phyloP scores from a whole-genome alignment of 345 rosid species.

The Eucalyptus microcorys region DNA sequence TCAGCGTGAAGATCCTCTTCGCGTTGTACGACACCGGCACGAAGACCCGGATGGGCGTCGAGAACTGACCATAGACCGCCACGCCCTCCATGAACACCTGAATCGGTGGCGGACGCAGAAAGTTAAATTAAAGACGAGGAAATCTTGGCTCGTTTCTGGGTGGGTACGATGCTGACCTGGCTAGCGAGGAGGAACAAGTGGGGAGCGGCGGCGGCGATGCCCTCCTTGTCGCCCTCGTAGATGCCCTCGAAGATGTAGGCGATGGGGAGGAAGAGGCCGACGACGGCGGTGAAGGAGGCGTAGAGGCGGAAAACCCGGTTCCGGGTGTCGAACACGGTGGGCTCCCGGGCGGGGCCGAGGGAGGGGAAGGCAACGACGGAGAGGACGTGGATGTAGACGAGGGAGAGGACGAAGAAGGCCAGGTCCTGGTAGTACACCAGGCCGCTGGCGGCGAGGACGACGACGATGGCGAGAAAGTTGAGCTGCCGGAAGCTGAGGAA shows the following conservation, averaged over 20 bases:
- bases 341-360: slow-evolving; percentile 7
- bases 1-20: slow-evolving; percentile 45
- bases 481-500: slow-evolving; percentile 51
- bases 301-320: slow-evolving; percentile 36
- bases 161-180: slow-evolving; percentile 21
- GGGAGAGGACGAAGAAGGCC: slow-evolving; percentile 33
- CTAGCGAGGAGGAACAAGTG: slow-evolving; percentile 68
- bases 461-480: slow-evolving; percentile 42
- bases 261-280: slow-evolving; percentile 61
- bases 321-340: slow-evolving; percentile 21
- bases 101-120: slow-evolving; percentile 1
- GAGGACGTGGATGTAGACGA: slow-evolving; percentile 56
- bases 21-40: slow-evolving; percentile 78
- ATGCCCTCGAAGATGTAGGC: slow-evolving; percentile 68
- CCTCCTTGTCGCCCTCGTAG: slow-evolving; percentile 55
- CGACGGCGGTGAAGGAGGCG: slow-evolving; percentile 26
- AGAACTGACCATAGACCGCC: slow-evolving; percentile 40
- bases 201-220: slow-evolving; percentile 66
- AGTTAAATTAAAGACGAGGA: background rate
- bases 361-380: slow-evolving; percentile 46
- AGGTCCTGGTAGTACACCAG: slow-evolving; percentile 49
- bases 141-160: background rate
- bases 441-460: slow-evolving; percentile 59
- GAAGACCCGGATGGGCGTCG: slow-evolving; percentile 60
- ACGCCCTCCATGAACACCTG: slow-evolving; percentile 92